These are phyloP conservation scores for Fusarium sambucinum DNA, from an alignment of 2,329 filamentous ascomycete genomes.

Conservation along the genomic window DNA sequence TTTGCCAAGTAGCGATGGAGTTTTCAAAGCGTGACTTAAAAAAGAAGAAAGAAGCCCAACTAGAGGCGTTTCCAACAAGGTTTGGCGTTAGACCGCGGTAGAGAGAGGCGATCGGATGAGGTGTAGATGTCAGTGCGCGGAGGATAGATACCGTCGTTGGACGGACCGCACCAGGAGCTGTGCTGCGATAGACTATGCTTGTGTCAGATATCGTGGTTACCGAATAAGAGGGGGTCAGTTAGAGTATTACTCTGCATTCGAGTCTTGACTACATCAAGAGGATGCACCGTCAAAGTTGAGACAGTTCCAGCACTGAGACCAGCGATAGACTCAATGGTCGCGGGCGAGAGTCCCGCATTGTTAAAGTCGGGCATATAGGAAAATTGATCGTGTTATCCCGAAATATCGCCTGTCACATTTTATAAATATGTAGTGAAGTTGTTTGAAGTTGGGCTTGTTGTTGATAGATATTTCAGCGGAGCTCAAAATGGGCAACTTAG, in stretches of 20 bases:
- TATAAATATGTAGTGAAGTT: conserved; percentile 13
- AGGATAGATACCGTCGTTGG: conserved; percentile 66
- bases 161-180: conserved; percentile 53
- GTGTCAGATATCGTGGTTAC: conserved; percentile 6
- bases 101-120: conserved; percentile 74
- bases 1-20: conserved; percentile 52
- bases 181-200: conserved; percentile 63
- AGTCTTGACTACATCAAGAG: conserved; percentile 96
- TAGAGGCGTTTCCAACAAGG: conserved; percentile 87
- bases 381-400: conserved; percentile 5
- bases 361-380: conserved; percentile 60
- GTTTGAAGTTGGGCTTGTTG: not conserved
- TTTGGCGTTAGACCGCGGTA: conserved; percentile 94
- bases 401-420: conserved; percentile 45
- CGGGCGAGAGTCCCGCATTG: conserved; percentile 76
- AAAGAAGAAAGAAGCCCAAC: conserved; percentile 95
- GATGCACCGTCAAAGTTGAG: conserved; percentile 88
- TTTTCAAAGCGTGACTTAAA: conserved; percentile 71
- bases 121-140: conserved; percentile 61
- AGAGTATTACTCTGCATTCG: conserved; percentile 80
- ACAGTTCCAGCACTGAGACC: conserved; percentile 90
- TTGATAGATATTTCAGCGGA: conserved; percentile 40
- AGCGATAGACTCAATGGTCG: conserved; percentile 86
- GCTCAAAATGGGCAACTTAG: conserved; percentile 14
- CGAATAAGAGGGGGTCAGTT: no score